phyloP scores from a whole-genome alignment of 2,329 filamentous ascomycete genomes.

The Calcarisporium arbuscula region DNA sequence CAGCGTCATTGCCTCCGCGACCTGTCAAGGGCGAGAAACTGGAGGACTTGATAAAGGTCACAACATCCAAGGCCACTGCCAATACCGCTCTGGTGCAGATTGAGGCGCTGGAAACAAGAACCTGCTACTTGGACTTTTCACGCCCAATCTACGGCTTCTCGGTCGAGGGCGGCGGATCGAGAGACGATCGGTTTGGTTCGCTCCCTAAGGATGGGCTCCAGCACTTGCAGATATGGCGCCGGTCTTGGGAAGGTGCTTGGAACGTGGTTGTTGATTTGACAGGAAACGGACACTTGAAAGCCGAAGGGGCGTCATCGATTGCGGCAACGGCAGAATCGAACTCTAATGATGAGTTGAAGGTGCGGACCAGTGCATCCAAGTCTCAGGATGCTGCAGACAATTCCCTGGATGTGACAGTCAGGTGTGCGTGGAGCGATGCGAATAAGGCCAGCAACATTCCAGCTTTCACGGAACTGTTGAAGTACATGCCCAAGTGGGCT shows the following conservation, averaged over 20 bases:
- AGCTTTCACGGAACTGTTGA: conserved; percentile 71
- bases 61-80: conserved; percentile 22
- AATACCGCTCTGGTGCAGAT: conserved; percentile 59
- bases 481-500: conserved; percentile 75
- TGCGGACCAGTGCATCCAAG: conserved; percentile 7
- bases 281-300: conserved; percentile 5
- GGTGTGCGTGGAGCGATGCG: conserved; percentile 84
- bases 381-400: too few species aligned
- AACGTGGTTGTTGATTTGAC: conserved; percentile 41
- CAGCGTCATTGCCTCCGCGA: conserved; percentile 51
- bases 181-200: conserved; percentile 59
- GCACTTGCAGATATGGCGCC: conserved; percentile 73
- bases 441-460: conserved; percentile 69
- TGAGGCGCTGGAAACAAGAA: conserved; percentile 67
- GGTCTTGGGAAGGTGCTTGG: conserved; percentile 74
- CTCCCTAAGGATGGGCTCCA: conserved; percentile 57
- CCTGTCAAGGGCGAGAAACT: conserved; percentile 45
- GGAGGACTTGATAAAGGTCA: conserved; percentile 57
- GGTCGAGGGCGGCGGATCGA: conserved; percentile 53
- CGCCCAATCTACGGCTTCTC: conserved; percentile 58
- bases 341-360: conserved; percentile 11
- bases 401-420: conserved; percentile 55
- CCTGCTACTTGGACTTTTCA: conserved; percentile 69
- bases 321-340: too few species aligned
- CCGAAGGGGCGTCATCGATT: background rate